Evolutionary conservation across 768 basidiomycete species (phyloP).

Genomic region (Hygrocybe punicea): DNA sequence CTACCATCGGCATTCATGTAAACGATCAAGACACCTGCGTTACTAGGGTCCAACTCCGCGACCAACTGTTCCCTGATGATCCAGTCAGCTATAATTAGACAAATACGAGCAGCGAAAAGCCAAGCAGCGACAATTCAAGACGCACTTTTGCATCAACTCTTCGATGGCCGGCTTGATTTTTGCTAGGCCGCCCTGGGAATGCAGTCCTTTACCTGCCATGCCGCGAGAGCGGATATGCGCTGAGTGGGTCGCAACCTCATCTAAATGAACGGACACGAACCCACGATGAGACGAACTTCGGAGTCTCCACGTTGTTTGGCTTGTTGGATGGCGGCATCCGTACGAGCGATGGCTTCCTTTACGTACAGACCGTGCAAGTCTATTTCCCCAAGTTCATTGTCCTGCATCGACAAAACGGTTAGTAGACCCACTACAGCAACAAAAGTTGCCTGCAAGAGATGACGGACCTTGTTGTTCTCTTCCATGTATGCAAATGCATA

Average conservation of each 20-base stretch:
- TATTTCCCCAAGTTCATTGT: conserved; percentile 69
- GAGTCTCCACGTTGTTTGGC: conserved; percentile 61
- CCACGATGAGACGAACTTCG: conserved; percentile 80
- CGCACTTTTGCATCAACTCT: conserved; percentile 77
- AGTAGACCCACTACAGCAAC: no score
- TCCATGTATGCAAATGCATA: conserved; percentile 5
- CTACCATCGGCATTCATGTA: conserved; percentile 45
- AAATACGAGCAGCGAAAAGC: not conserved
- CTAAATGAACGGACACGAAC: conserved; percentile 39
- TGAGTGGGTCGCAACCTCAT: not conserved
- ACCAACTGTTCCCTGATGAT: conserved; percentile 61
- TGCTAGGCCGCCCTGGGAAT: conserved; percentile 69
- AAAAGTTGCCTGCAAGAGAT: not conserved
- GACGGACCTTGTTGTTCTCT: conserved; percentile 76
- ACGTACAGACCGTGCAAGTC: conserved; percentile 93
- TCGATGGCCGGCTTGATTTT: conserved; percentile 94
- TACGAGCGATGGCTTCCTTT: conserved; percentile 79
- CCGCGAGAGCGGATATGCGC: not conserved
- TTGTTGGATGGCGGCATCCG: conserved; percentile 65
- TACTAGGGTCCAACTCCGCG: conserved; percentile 73
- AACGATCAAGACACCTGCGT: conserved; percentile 82
- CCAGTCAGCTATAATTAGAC: not conserved
- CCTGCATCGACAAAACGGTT: no score
- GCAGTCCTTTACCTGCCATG: conserved; percentile 76
- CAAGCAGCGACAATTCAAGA: not conserved